Base-by-base conservation (phyloP, 164 flowering plant species). In the Cinnamomum chago region DNA sequence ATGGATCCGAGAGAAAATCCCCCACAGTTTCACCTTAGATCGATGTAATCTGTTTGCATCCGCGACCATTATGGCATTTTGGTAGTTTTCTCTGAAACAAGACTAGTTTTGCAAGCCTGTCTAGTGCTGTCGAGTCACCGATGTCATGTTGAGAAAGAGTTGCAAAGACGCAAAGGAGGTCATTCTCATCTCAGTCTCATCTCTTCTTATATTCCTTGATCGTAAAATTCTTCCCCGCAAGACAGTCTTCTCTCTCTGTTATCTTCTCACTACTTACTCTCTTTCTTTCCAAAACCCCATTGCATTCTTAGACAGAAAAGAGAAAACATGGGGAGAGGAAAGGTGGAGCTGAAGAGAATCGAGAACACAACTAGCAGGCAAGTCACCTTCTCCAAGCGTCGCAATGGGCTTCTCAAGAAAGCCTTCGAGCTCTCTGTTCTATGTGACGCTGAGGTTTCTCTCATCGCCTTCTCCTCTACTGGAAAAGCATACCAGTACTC, bases 321-420 rank as follows among this genome's bases (percentile, higher is more conserved):
- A 68, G 27, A 50, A 9, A 50, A 10, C 17, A 70, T 70, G 72
- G 72, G 72, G 28, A 70, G 72, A 28, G 72, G 72, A 20, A 70
- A 70, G 62, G 72, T 70, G 33, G 72, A 70, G 51, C 52, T 70
- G 72, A 70, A 70, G 62, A 70, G 72, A 51, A 70, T 70, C 52
- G 72, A 70, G 62, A 70, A 70, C 72, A 24, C 72, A 18, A 52
- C 72, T 7, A 70, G 60, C 72, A 70, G 72, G 72, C 72, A 70
- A 70, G 72, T 70, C 6, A 70, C 72, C 60, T 70, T 70, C 62
- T 70, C 72, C 62, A 70, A 70, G 27, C 72, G 72, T 23, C 25
- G 72, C 6, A 70, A 51, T 30, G 72, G 72, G 1, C 72, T 70
- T 11, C 62, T 70, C 30, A 70, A 70, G 72, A 70, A 70, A 51